Evolutionary conservation across 805 yeast species (phyloP).

Genomic region (Henningerozyma blattae): DNA sequence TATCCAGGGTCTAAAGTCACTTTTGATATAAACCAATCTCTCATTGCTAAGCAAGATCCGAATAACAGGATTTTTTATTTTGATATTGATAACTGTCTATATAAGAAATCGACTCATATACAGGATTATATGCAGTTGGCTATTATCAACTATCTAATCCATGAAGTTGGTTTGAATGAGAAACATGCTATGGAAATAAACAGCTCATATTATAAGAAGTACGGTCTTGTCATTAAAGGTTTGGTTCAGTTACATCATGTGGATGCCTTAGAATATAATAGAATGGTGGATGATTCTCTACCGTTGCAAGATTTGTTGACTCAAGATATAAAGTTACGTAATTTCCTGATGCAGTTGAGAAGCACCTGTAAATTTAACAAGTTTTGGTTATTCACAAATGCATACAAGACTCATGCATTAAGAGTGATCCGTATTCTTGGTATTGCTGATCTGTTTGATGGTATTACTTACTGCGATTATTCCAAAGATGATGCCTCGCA

Average conservation of each 20-base stretch:
- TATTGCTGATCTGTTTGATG: slow-evolving; percentile 81
- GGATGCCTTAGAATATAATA: slow-evolving; percentile 77
- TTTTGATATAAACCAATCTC: slow-evolving; percentile 14
- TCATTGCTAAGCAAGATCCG: slow-evolving; percentile 13
- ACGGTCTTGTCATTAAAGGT: slow-evolving; percentile 88
- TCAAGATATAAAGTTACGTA: slow-evolving; percentile 44
- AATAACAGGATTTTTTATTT: slow-evolving; percentile 46
- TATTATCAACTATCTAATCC: slow-evolving; percentile 68
- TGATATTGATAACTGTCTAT: slow-evolving; percentile 87
- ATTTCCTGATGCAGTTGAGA: slow-evolving; percentile 33
- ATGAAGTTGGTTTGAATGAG: slow-evolving; percentile 43
- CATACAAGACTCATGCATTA: slow-evolving; percentile 78
- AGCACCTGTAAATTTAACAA: slow-evolving; percentile 40
- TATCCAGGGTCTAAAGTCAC: slow-evolving; percentile 21
- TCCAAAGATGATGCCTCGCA: slow-evolving; percentile 35
- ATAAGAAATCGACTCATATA: slow-evolving; percentile 56
- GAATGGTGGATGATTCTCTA: slow-evolving; percentile 78
- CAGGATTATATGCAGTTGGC: slow-evolving; percentile 76
- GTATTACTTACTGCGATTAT: slow-evolving; percentile 85
- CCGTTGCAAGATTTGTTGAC: slow-evolving; percentile 62
- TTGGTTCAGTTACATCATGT: slow-evolving; percentile 48
- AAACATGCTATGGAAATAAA: slow-evolving; percentile 64
- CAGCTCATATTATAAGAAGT: slow-evolving; percentile 59
- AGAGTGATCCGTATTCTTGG: slow-evolving; percentile 71
- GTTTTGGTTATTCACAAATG: slow-evolving; percentile 88